Percentiles rank a stretch among this genome's conserved stretches.
Conservation (phyloP, 2,329 filamentous ascomycete genomes). For the Diaporthe sp. region DNA sequence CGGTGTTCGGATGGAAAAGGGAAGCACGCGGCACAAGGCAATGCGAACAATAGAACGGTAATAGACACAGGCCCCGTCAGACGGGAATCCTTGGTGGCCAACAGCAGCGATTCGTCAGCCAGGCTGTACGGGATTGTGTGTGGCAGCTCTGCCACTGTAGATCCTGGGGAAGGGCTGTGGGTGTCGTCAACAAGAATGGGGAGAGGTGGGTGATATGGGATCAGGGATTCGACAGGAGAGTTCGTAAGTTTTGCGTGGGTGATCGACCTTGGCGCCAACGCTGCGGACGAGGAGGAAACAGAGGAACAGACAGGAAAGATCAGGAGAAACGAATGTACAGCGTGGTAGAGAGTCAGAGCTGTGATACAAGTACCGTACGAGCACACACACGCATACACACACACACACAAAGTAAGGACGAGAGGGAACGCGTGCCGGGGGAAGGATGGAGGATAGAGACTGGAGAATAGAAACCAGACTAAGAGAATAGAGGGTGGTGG, state of each 20-base stretch:
- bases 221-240: conserved; percentile 15
- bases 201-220: not conserved
- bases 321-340: conserved; percentile 24
- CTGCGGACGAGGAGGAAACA: conserved; percentile 14
- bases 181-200: not conserved
- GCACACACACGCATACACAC: not conserved
- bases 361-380: conserved; percentile 22
- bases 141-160: conserved; percentile 17
- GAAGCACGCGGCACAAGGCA: conserved; percentile 2
- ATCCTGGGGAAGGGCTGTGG: not conserved
- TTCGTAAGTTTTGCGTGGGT: conserved; percentile 2
- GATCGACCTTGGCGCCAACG: conserved; percentile 23
- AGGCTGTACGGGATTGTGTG: conserved; percentile 16
- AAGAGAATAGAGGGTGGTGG: conserved; percentile 27
- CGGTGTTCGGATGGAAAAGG: conserved; percentile 7
- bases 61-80: not conserved
- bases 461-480: not conserved
- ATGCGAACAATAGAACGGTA: not conserved
- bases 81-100: conserved; percentile 16
- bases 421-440: conserved; percentile 8
- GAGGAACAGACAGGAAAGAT: not conserved
- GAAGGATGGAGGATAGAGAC: not conserved
- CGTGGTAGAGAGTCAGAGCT: conserved; percentile 7
- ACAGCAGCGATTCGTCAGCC: conserved; percentile 28
- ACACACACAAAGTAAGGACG: not conserved